Conservation (phyloP, 495 filamentous ascomycete species). For the Neurospora africana region DNA sequence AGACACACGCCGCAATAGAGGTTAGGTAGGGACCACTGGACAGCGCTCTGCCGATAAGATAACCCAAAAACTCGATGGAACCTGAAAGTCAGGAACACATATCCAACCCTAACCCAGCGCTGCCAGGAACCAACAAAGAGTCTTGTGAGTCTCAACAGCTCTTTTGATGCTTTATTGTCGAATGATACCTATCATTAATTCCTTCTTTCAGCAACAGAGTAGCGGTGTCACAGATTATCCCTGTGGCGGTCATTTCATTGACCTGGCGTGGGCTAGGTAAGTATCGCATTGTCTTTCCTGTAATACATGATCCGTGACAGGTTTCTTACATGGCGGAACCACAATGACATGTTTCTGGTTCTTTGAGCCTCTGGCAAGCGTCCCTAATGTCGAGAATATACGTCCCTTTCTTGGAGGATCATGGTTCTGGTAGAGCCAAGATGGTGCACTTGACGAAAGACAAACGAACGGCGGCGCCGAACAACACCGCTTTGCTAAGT, state of each 20-base stretch:
- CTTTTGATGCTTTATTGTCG: background rate
- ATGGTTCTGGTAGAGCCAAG: accelerated
- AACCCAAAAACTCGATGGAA: no score
- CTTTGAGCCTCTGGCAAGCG: background rate
- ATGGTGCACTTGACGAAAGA: background rate
- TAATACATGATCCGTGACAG: background rate
- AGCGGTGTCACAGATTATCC: background rate
- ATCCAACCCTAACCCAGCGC: background rate
- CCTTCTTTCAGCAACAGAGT: background rate
- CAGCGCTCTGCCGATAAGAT: no score
- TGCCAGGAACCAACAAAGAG: background rate
- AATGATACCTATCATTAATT: background rate
- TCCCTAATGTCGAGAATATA: background rate
- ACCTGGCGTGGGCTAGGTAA: background rate
- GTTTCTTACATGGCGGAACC: background rate
- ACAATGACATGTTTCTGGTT: background rate
- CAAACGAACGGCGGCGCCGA: background rate
- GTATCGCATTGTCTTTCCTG: background rate
- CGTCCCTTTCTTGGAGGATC: background rate
- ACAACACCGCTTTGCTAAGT: background rate
- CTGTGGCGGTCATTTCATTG: background rate
- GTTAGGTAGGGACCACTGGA: background rate
- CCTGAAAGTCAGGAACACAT: background rate
- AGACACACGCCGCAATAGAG: background rate
- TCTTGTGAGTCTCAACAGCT: background rate